Base-by-base conservation (phyloP, 805 yeast genomes). In the Kluyveromyces lactis region DNA sequence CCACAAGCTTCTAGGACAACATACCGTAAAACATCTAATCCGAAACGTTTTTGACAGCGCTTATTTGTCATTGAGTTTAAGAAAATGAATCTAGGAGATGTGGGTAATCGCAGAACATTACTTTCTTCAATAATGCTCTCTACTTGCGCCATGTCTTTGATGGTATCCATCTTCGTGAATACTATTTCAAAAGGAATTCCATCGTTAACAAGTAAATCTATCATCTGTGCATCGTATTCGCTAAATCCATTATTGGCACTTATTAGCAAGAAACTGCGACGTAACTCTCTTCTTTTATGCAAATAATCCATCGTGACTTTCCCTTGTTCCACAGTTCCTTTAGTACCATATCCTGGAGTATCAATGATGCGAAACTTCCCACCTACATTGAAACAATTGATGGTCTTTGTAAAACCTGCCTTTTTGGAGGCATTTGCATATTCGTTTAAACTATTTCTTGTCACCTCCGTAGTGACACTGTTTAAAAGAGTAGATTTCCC, bases 301-400 rank as follows among this genome's bases (percentile, higher is more conserved):
- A 89, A 57, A 52, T 86, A 87, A 26, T 77, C 74, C 50, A 77
- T 52, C 1, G 82, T 81, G 21, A 79, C 68, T 30, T 72, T 63
- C 2, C 96, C 97, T 55, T 89, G 95, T 47, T 67, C 62, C 7
- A 51, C 53, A 12, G 69, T 71, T 13, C 94, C 87, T 44, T 71
- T 75, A 29, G 62, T 70, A 2, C 97, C 97, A 56, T 89, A 89
- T 0, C 97, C 97, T 1, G 97, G 97, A 18, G 86, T 73, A 55
- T 89, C 97, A 2, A 86, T 74, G 3, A 89, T 51, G 44, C 86
- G 66, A 32, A 89, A 64, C 40, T 70, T 64, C 36, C 74, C 73
- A 3, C 82, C 82, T 10, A 83, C 60, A 42, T 77, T 81, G 61
- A 71, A 87, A 46, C 85, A 78, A 53, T 83, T 84, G 52, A 87